These are phyloP conservation scores for Acer saccharum DNA, from an alignment of 345 rosid genomes.

Conservation along the genomic window DNA sequence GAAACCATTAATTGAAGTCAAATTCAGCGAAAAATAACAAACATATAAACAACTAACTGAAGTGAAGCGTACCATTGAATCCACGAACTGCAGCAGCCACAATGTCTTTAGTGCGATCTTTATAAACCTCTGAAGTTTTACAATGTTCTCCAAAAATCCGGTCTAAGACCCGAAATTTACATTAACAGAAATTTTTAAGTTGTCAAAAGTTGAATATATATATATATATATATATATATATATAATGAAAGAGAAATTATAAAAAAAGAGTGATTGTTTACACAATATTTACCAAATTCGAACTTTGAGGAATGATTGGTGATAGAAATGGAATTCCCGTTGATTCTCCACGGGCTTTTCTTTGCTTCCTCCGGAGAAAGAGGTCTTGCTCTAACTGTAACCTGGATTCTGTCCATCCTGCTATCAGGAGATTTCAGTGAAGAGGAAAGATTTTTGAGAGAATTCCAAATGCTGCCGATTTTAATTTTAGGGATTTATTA, in stretches of 20 bases:
- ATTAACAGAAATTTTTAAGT: background rate
- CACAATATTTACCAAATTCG: constrained; percentile 59
- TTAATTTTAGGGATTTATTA: background rate
- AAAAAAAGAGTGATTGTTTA: background rate
- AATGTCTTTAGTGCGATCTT: constrained; percentile 71
- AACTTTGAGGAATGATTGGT: constrained; percentile 58
- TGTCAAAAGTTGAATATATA: background rate
- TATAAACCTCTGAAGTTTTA: constrained; percentile 65
- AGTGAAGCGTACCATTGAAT: constrained; percentile 65
- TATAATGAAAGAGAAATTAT: background rate
- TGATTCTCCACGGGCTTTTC: constrained; percentile 81
- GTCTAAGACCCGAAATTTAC: constrained; percentile 37
- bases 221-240: too few species aligned
- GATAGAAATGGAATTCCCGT: constrained; percentile 63
- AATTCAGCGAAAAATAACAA: background rate
- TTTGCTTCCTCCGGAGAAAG: constrained; percentile 74
- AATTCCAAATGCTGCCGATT: background rate
- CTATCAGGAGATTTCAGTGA: background rate
- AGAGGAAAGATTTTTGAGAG: too few species aligned
- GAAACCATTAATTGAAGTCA: background rate
- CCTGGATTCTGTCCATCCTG: constrained; percentile 85
- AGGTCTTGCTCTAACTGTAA: constrained; percentile 80
- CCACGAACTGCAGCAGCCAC: constrained; percentile 89
- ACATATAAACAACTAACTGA: background rate
- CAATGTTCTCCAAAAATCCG: constrained; percentile 66